Evolutionary conservation across 768 basidiomycete genomes (phyloP).

Genomic region (Russula sp.): DNA sequence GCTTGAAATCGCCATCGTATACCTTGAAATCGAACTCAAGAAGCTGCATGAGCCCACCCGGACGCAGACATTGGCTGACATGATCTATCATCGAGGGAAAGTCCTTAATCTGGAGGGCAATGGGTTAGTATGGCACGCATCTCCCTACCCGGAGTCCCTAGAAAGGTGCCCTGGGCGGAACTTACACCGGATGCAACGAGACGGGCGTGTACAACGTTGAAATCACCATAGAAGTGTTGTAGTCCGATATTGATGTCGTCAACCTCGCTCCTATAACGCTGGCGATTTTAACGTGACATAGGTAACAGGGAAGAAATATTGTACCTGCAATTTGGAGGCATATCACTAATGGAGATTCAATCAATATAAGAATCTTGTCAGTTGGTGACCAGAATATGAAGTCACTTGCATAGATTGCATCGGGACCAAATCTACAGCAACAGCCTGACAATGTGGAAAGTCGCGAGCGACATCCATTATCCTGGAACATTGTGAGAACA

Average conservation of each 20-base stretch:
- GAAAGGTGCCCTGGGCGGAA: conserved; percentile 9
- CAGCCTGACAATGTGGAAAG: conserved; percentile 60
- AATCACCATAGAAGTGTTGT: conserved; percentile 74
- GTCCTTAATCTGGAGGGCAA: conserved; percentile 52
- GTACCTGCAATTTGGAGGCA: conserved; percentile 69
- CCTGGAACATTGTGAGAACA: conserved; percentile 38
- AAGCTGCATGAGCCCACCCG: conserved; percentile 60
- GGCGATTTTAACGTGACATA: conserved; percentile 2
- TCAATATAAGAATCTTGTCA: conserved; percentile 20
- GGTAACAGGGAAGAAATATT: neutral
- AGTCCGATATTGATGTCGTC: conserved; percentile 82
- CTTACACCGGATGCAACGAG: conserved; percentile 69
- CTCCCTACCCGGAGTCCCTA: conserved; percentile 1
- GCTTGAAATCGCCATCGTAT: conserved; percentile 47
- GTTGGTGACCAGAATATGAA: conserved; percentile 1
- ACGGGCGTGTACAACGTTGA: conserved; percentile 69
- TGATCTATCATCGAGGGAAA: conserved; percentile 60
- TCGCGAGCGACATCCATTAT: conserved; percentile 69
- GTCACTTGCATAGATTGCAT: conserved; percentile 62
- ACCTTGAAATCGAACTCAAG: conserved; percentile 64
- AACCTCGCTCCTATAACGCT: conserved; percentile 58
- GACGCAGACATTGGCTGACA: conserved; percentile 58
- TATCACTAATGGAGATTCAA: conserved; percentile 37
- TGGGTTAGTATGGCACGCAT: neutral
- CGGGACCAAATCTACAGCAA: conserved; percentile 76